Conservation (phyloP, 176 grass and related monocot genomes). For the Oryza meyeriana region DNA sequence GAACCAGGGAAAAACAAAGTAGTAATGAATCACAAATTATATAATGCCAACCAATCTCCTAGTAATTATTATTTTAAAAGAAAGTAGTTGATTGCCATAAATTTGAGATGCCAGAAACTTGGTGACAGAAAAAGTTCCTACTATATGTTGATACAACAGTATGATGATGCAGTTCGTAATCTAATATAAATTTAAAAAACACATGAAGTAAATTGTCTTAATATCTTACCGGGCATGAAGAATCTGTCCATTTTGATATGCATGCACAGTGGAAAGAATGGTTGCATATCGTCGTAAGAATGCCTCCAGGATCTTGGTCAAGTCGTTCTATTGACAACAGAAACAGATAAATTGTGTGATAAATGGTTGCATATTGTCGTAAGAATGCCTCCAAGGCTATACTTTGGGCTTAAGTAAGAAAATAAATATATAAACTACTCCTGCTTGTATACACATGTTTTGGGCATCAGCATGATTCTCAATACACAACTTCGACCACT, state of each 20-base stretch:
- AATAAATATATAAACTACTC: not conserved
- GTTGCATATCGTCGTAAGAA: constrained; percentile 95
- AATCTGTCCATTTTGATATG: constrained; percentile 98
- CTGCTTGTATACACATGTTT: not conserved
- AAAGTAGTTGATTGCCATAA: not conserved
- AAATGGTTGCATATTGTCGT: no score
- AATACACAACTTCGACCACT: not conserved
- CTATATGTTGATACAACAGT: not conserved
- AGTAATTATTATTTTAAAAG: not conserved
- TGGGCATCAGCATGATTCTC: not conserved
- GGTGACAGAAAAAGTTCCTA: not conserved
- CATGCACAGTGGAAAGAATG: constrained; percentile 95
- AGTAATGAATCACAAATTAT: not conserved
- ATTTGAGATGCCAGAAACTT: constrained; percentile 17
- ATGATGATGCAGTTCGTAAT: not conserved
- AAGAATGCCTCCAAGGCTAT: not conserved
- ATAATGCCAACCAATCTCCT: not conserved
- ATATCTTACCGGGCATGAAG: constrained; percentile 85
- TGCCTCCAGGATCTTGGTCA: constrained; percentile 89
- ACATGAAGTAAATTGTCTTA: constrained; percentile 13
- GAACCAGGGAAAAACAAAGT: not conserved
- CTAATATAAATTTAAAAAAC: not conserved
- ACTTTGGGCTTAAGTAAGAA: constrained; percentile 9
- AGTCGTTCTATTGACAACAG: constrained; percentile 56
- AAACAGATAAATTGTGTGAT: constrained; percentile 7